Evolutionary conservation across 257 asterid genomes (phyloP).

Genomic region (Gentiana macrophylla): DNA sequence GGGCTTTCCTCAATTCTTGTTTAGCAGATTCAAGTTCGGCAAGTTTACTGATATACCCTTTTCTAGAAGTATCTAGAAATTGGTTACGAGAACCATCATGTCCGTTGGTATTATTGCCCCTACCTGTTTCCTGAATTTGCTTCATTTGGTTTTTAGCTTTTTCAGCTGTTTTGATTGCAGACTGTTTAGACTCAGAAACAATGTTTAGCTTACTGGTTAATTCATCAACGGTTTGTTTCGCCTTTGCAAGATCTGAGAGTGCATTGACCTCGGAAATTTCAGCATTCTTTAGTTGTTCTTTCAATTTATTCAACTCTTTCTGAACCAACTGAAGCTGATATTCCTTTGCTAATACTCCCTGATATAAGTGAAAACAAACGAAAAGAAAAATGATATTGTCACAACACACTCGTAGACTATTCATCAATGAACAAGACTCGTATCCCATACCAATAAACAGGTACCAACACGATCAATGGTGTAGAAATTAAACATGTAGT

Average conservation of each 20-base stretch:
- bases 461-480: too few relatives aligned
- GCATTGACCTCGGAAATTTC: conserved; percentile 73
- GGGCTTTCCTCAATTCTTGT: conserved; percentile 46
- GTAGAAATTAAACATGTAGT: too few relatives aligned
- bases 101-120: conserved; percentile 15
- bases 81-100: conserved; percentile 20
- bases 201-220: conserved; percentile 46
- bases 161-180: conserved; percentile 48
- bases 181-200: conserved; percentile 48
- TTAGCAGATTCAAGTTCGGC: conserved; percentile 61
- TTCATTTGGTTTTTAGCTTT: conserved; percentile 42
- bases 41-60: conserved; percentile 31
- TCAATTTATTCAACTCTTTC: conserved; percentile 68
- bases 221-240: conserved; percentile 48
- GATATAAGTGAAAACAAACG: conserved; percentile 12
- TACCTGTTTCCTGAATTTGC: conserved; percentile 41
- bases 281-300: conserved; percentile 59
- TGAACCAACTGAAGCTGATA: conserved; percentile 61
- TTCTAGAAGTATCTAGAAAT: conserved; percentile 39
- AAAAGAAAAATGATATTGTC: too few relatives aligned
- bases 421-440: too few relatives aligned
- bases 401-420: too few relatives aligned
- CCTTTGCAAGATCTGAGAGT: conserved; percentile 66
- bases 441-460: too few relatives aligned
- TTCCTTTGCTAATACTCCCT: conserved; percentile 77